phyloP scores from a whole-genome alignment of 1,284 basidiomycete genomes.

The Boletellus dicymbophilus region DNA sequence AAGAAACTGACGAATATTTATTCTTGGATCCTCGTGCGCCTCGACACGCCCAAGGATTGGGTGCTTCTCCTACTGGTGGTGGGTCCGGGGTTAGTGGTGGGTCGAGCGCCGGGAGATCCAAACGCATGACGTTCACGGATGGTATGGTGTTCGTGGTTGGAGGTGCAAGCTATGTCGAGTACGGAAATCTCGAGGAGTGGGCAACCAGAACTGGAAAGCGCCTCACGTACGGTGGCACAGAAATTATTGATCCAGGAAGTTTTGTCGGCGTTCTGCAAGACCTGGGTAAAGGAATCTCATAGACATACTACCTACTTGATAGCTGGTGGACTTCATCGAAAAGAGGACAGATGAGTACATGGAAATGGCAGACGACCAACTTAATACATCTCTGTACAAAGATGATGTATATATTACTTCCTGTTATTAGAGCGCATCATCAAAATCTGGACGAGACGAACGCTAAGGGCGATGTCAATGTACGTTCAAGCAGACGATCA shows the following conservation, averaged over 20 bases:
- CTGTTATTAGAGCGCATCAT: conserved; percentile 59
- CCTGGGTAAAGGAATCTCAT: conserved; percentile 49
- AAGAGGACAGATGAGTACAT: too few relatives aligned
- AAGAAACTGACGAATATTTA: conserved; percentile 96
- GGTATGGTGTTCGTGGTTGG: conserved; percentile 96
- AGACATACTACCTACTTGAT: conserved; percentile 10
- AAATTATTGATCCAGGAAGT: conserved; percentile 87
- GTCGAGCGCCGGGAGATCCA: conserved; percentile 48
- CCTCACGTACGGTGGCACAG: conserved; percentile 95
- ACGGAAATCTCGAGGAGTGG: conserved; percentile 95
- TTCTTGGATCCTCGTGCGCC: conserved; percentile 90
- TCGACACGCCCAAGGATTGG: conserved; percentile 54
- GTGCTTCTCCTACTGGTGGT: conserved; percentile 50
- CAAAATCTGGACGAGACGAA: conserved; percentile 85
- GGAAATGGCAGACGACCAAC: too few relatives aligned
- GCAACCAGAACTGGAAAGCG: conserved; percentile 76
- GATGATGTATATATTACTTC: conserved; percentile 32
- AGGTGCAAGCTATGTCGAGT: conserved; percentile 97
- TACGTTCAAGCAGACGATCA: background rate
- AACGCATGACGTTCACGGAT: conserved; percentile 85
- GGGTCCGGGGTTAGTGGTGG: conserved; percentile 39
- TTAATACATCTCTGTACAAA: background rate
- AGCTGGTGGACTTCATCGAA: too few relatives aligned
- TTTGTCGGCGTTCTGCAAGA: conserved; percentile 75
- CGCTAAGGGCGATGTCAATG: conserved; percentile 40